Evolutionary conservation across 495 filamentous ascomycete genomes (phyloP).

Genomic region (Cetradonia linearis): DNA sequence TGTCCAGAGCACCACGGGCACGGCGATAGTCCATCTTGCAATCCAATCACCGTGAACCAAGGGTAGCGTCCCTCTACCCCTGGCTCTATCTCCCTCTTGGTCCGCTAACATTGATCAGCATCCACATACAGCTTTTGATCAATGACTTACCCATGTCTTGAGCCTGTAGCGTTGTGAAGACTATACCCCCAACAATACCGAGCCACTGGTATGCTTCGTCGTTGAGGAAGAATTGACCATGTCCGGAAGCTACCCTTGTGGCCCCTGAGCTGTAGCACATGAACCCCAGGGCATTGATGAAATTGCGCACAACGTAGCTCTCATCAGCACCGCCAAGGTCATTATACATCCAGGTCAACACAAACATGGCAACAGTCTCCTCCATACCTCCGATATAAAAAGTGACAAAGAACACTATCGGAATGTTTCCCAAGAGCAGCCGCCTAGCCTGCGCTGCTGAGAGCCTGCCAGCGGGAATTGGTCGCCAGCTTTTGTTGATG

Average conservation of each 20-base stretch:
- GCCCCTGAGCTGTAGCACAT: slow-evolving; percentile 30
- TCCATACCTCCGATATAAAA: slow-evolving; percentile 30
- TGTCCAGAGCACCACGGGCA: slow-evolving; percentile 37
- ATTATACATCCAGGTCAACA: slow-evolving; percentile 45
- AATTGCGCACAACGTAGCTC: slow-evolving; percentile 32
- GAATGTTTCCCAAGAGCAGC: slow-evolving; percentile 31
- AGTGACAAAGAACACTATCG: slow-evolving; percentile 28
- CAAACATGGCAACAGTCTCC: slow-evolving; percentile 30
- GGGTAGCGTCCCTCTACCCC: slow-evolving; percentile 35
- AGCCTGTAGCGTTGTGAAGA: slow-evolving; percentile 42
- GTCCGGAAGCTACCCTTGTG: slow-evolving; percentile 19
- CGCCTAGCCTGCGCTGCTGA: slow-evolving; percentile 30
- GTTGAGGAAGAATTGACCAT: slow-evolving; percentile 16
- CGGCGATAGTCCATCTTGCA: slow-evolving; percentile 33
- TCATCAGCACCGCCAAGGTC: slow-evolving; percentile 41
- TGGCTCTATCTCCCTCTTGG: slow-evolving; percentile 35
- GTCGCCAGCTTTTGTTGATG: slow-evolving; percentile 52
- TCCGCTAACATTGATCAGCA: slow-evolving; percentile 25
- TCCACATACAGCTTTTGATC: no score
- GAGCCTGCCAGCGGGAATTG: slow-evolving; percentile 37
- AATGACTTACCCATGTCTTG: slow-evolving; percentile 36
- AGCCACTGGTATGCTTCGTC: slow-evolving; percentile 34
- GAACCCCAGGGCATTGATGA: slow-evolving; percentile 38
- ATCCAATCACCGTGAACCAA: slow-evolving; percentile 36
- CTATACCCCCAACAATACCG: slow-evolving; percentile 33